phyloP scores from a whole-genome alignment of 2,329 filamentous ascomycete genomes.

The Aspergillus fijiensis region DNA sequence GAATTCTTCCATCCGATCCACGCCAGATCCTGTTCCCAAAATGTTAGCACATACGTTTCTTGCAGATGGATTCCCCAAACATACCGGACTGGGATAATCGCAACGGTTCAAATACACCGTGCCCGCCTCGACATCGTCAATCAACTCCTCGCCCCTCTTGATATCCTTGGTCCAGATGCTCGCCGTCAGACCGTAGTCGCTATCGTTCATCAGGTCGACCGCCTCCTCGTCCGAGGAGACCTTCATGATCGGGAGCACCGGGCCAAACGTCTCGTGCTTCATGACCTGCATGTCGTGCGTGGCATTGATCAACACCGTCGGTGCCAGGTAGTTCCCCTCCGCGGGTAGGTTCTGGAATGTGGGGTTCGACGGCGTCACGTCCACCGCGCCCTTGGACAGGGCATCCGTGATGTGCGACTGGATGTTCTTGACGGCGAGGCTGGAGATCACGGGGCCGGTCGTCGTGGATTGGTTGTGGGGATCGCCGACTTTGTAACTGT shows the following conservation, averaged over 20 bases:
- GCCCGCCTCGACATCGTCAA: conserved; percentile 78
- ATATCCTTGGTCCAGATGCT: conserved; percentile 93
- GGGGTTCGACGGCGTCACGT: conserved; percentile 74
- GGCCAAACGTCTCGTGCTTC: conserved; percentile 91
- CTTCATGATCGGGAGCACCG: conserved; percentile 83
- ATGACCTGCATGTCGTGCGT: conserved; percentile 81
- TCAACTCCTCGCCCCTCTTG: conserved; percentile 68
- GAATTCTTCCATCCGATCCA: conserved; percentile 97
- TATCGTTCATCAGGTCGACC: conserved; percentile 82
- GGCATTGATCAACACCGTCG: conserved; percentile 74
- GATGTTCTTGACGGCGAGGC: conserved; percentile 70
- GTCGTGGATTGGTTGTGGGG: conserved; percentile 73
- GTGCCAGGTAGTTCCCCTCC: conserved; percentile 80
- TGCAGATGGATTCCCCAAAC: conserved; percentile 34
- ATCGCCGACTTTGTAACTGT: conserved; percentile 58
- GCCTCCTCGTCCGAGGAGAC: conserved; percentile 78
- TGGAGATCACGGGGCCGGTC: conserved; percentile 81
- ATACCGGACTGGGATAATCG: conserved; percentile 83
- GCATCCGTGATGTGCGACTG: conserved; percentile 78
- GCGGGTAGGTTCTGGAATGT: conserved; percentile 67
- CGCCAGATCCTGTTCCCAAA: conserved; percentile 66
- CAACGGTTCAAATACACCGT: conserved; percentile 92
- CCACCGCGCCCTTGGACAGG: conserved; percentile 73
- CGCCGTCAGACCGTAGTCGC: conserved; percentile 84
- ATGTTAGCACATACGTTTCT: background rate